Evolutionary conservation across 345 rosid species (phyloP).

Genomic region (Eucalyptus cloeziana): DNA sequence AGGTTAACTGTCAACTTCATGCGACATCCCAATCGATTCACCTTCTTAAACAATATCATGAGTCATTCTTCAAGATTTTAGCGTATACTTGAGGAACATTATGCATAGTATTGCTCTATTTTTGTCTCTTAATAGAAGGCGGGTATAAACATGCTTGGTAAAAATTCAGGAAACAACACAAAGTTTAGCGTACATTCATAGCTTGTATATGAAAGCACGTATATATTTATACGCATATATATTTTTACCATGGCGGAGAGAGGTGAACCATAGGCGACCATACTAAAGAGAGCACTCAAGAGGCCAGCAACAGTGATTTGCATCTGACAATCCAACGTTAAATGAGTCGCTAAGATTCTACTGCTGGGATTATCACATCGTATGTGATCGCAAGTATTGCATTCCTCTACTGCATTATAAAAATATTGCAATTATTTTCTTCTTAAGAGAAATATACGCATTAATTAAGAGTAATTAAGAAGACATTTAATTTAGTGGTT

Average conservation of each 20-base stretch:
- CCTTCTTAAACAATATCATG: not conserved
- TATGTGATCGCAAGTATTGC: slow-evolving; percentile 21
- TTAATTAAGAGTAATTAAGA: not conserved
- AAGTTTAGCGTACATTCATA: not conserved
- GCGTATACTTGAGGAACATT: not conserved
- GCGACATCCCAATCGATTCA: not conserved
- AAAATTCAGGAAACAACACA: not conserved
- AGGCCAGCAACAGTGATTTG: slow-evolving; percentile 39
- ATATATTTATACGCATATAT: no score
- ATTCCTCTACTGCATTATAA: slow-evolving; percentile 6
- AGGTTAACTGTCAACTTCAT: not conserved
- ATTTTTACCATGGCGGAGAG: slow-evolving; percentile 60
- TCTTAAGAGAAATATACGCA: not conserved
- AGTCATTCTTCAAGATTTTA: not conserved
- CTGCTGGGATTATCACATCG: slow-evolving; percentile 44
- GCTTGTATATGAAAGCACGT: not conserved
- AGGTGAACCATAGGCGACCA: slow-evolving; percentile 54
- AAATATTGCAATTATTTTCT: not conserved
- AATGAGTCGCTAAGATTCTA: slow-evolving; percentile 20
- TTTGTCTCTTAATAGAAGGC: not conserved
- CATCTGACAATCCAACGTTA: slow-evolving; percentile 16
- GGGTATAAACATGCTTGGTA: not conserved
- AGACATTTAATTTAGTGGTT: not conserved
- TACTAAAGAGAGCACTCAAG: slow-evolving; percentile 35
- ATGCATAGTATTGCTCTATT: not conserved